Evolutionary conservation across 208 protist species (phyloP).

Genomic region (Histomonas meleagridis): DNA sequence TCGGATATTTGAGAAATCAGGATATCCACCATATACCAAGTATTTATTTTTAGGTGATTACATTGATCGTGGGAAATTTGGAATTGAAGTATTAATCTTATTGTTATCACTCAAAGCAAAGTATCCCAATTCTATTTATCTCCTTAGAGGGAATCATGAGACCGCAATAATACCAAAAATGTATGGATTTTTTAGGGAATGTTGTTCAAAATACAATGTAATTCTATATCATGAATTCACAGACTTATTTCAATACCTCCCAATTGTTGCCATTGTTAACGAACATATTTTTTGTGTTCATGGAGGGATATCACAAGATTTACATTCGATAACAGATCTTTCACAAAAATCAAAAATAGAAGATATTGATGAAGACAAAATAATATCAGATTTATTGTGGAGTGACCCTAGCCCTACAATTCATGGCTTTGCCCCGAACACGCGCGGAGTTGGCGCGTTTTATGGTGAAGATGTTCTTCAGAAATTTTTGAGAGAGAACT

Average conservation of each 20-base stretch:
- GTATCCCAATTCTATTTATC: not conserved
- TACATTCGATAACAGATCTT: not conserved
- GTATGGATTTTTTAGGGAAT: not conserved
- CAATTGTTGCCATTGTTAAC: not conserved
- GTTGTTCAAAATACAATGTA: not conserved
- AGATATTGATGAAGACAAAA: not conserved
- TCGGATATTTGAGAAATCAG: not conserved
- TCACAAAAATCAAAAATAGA: not conserved
- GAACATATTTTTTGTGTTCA: not conserved
- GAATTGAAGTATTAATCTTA: not conserved
- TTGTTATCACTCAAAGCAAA: not conserved
- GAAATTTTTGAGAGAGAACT: not conserved
- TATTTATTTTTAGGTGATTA: constrained; percentile 28
- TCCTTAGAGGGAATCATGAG: constrained; percentile 28
- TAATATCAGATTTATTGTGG: constrained; percentile 16
- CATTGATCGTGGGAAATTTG: not conserved
- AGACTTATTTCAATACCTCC: not conserved
- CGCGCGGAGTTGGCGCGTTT: not conserved
- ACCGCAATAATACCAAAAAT: not conserved
- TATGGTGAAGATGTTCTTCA: not conserved
- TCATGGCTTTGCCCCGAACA: not conserved
- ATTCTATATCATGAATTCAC: not conserved
- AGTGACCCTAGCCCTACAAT: not conserved
- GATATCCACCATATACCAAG: not conserved
- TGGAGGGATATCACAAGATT: not conserved